Base-by-base conservation (phyloP, 2,329 filamentous ascomycete genomes). In the Aureobasidium sp. region DNA sequence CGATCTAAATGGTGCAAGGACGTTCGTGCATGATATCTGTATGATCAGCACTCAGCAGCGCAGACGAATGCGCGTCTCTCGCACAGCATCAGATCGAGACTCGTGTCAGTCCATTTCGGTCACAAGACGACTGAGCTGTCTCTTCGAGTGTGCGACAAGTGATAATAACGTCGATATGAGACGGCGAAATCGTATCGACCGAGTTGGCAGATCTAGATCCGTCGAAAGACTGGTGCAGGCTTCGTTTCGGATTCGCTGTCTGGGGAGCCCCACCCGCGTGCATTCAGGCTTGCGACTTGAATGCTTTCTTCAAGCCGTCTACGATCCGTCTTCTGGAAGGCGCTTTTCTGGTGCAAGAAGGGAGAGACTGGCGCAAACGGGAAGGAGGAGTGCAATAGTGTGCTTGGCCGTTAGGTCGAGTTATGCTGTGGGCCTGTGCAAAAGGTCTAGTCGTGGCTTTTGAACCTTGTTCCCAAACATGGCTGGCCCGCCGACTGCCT, bases 371-470 rank as follows among this genome's bases (percentile, higher is more conserved):
- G 39, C 53, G 39, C 39, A n/a, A 22, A 17, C 37, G 53, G 39
- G n/a, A 36, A 11, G 29, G 2, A n/a, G 20, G 3, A 0, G 1
- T 15, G 25, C 25, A 53, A 20, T 17, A 44, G 37, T 25, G 36
- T 6, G 34, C 15, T 8, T 20, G 17, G 20, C 42, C 20, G 55
- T 58, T 58, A 31, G 15, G 2, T 20, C 12, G n/a, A 58, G 55
- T 29, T 57, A 57, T 57, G 53, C 41, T 7, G 20, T 22, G 3
- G 8, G 39, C n/a, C 1, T 25, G 53, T 57, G 53, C 29, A 48
- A 34, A 56, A 57, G 39, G 53, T 25, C 31, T 58, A 48, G 41
- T 48, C 15, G 42, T 39, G 55, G 55, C 55, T 58, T 47, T 47
- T 27, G 12, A 58, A 47, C 55, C 55, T 39, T 48, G 12, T 39